A percentile compares a stretch with the other conserved stretches of the same genome.
Conservation (phyloP, 179 eudicot species). For the Silene coronaria region DNA sequence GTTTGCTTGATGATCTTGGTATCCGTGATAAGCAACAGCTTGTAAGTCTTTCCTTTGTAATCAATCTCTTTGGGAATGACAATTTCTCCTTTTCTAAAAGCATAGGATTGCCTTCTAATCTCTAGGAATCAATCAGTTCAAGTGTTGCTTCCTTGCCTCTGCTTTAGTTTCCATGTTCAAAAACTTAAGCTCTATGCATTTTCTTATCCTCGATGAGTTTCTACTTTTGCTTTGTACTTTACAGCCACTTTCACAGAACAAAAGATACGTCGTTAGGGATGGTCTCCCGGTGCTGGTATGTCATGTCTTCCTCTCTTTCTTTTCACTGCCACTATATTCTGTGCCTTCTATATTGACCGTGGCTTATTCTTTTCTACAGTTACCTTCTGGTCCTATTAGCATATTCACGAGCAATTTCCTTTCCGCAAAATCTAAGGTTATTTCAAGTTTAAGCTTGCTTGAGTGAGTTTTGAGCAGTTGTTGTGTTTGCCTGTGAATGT, state of each 20-base stretch:
- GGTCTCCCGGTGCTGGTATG: slow-evolving; percentile 72
- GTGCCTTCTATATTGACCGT: slow-evolving; percentile 5
- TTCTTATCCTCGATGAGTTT: background rate
- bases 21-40: slow-evolving; percentile 78
- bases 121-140: background rate
- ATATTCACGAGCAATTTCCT: slow-evolving; percentile 66
- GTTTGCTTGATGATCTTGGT: slow-evolving; percentile 74
- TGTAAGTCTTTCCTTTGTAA: slow-evolving; percentile 40
- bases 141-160: background rate
- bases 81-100: background rate
- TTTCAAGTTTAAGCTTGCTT: background rate
- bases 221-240: slow-evolving; percentile 8
- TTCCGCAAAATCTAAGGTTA: slow-evolving; percentile 76
- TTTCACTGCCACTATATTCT: slow-evolving; percentile 1
- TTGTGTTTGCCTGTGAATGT: background rate
- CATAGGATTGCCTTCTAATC: background rate
- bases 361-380: slow-evolving; percentile 33
- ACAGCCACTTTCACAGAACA: slow-evolving; percentile 87
- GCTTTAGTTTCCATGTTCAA: background rate
- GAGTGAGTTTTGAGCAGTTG: background rate
- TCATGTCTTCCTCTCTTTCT: slow-evolving; percentile 14
- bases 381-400: slow-evolving; percentile 75
- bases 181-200: background rate
- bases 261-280: slow-evolving; percentile 76
- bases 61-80: background rate